These are phyloP conservation scores for Albugo candida DNA, from an alignment of 352 stramenopile genomes.

Conservation along the genomic window DNA sequence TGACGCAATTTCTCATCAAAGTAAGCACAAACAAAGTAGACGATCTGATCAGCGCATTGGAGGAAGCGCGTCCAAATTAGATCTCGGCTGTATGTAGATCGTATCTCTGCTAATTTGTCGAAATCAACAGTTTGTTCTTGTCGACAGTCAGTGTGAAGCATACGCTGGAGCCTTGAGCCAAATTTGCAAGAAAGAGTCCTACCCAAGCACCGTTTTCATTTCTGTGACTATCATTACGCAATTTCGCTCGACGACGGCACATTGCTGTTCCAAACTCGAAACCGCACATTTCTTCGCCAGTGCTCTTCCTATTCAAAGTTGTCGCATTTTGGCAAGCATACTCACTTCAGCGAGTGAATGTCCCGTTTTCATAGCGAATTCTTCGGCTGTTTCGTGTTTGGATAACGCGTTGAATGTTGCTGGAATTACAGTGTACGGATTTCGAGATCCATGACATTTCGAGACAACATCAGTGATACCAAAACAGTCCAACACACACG, in stretches of 20 bases:
- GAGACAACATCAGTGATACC: constrained; percentile 85
- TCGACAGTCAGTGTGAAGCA: too few relatives aligned
- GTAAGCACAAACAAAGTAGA: constrained; percentile 45
- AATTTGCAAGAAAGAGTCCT: too few relatives aligned
- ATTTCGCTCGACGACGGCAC: too few relatives aligned
- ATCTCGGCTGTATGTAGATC: not conserved
- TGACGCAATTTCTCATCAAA: constrained; percentile 60
- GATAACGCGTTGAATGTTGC: constrained; percentile 88
- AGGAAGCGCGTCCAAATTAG: constrained; percentile 13
- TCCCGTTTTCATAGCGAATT: constrained; percentile 86
- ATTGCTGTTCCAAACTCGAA: too few relatives aligned
- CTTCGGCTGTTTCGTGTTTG: constrained; percentile 87
- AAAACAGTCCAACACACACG: constrained; percentile 74
- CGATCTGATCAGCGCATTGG: constrained; percentile 32
- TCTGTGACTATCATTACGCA: too few relatives aligned
- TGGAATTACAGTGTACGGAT: constrained; percentile 88
- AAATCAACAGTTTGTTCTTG: too few relatives aligned
- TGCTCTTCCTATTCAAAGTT: too few relatives aligned
- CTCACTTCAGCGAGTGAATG: constrained; percentile 66
- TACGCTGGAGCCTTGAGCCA: too few relatives aligned
- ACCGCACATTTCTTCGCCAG: too few relatives aligned
- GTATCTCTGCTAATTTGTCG: too few relatives aligned
- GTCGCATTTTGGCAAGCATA: constrained; percentile 38
- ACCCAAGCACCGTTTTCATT: too few relatives aligned
- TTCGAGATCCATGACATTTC: constrained; percentile 87